Conservation (phyloP, 1,139 yeast species). For the Casaregolazyma suthepensis region DNA sequence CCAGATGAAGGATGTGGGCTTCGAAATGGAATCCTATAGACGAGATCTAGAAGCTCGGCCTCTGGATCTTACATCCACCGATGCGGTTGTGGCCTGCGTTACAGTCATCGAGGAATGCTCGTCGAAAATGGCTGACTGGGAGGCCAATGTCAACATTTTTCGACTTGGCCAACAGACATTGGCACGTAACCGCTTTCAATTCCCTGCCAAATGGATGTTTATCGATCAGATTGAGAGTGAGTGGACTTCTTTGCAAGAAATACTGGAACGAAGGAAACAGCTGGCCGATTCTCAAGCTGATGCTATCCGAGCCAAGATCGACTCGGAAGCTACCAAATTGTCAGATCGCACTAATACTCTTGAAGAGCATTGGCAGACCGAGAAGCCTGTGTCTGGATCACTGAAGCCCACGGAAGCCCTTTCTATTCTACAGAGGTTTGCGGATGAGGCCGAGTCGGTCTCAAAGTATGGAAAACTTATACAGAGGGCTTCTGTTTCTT, state of each 20-base stretch:
- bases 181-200: constrained; percentile 41
- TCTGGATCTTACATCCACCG: constrained; percentile 36
- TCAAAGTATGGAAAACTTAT: constrained; percentile 30
- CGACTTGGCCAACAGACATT: constrained; percentile 43
- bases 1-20: constrained; percentile 28
- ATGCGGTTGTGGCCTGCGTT: constrained; percentile 34
- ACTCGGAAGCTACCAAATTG: constrained; percentile 39
- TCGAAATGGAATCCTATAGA: constrained; percentile 28
- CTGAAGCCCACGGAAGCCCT: constrained; percentile 49
- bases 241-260: constrained; percentile 40
- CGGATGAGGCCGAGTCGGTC: constrained; percentile 28
- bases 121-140: constrained; percentile 31
- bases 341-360: constrained; percentile 32
- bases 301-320: constrained; percentile 40
- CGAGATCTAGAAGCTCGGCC: constrained; percentile 32
- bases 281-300: constrained; percentile 43
- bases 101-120: constrained; percentile 32
- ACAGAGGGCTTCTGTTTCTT: constrained; percentile 37
- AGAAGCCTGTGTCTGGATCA: constrained; percentile 46
- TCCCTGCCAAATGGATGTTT: constrained; percentile 53
- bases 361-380: constrained; percentile 43
- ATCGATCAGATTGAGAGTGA: constrained; percentile 59
- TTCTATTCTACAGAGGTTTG: constrained; percentile 40
- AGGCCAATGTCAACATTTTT: constrained; percentile 25
- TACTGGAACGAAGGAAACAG: constrained; percentile 37